phyloP scores from a whole-genome alignment of 495 filamentous ascomycete genomes.

The Lophiostoma macrostomum region DNA sequence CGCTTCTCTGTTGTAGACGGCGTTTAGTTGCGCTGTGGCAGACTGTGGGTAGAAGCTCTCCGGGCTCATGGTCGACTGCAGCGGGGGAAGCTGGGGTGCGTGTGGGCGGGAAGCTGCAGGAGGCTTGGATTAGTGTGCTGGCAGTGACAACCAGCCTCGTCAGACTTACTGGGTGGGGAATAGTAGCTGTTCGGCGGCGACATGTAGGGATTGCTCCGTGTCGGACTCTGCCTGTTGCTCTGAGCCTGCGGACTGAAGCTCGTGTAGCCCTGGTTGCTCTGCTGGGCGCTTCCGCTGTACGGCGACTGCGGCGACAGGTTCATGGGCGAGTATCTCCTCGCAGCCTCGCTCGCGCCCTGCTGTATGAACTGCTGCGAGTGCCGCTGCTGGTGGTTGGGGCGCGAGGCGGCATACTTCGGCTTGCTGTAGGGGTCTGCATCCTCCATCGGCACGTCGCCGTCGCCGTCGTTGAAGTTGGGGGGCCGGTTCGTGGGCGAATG shows the following conservation, averaged over 20 bases:
- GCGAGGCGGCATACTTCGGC: conserved; percentile 70
- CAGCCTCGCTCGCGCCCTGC: conserved; percentile 75
- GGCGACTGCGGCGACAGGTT: conserved; percentile 66
- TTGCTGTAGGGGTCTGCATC: conserved; percentile 83
- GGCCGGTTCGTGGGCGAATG: conserved; percentile 34
- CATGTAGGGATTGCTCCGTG: conserved; percentile 54
- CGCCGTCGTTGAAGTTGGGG: conserved; percentile 56
- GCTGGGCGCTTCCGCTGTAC: conserved; percentile 58
- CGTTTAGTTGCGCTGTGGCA: conserved; percentile 64
- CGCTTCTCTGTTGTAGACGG: conserved; percentile 67
- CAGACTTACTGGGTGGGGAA: conserved; percentile 57
- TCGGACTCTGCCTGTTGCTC: conserved; percentile 56
- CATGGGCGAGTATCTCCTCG: conserved; percentile 94
- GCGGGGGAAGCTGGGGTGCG: conserved; percentile 60
- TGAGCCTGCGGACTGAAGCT: conserved; percentile 45
- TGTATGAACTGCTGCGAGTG: conserved; percentile 62
- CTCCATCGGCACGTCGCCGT: conserved; percentile 89
- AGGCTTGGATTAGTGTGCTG: conserved; percentile 4
- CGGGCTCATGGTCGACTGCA: conserved; percentile 62
- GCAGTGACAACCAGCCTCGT: no score
- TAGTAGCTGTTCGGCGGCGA: conserved; percentile 65
- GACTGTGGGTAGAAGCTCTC: conserved; percentile 69
- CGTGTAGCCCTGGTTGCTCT: conserved; percentile 50
- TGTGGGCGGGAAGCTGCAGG: conserved; percentile 36
- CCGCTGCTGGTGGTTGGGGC: conserved; percentile 61